Evolutionary conservation across 257 asterid genomes (phyloP), one percentile per base, ranked within the genome.

Genomic region (Nicotiana tomentosiformis): DNA sequence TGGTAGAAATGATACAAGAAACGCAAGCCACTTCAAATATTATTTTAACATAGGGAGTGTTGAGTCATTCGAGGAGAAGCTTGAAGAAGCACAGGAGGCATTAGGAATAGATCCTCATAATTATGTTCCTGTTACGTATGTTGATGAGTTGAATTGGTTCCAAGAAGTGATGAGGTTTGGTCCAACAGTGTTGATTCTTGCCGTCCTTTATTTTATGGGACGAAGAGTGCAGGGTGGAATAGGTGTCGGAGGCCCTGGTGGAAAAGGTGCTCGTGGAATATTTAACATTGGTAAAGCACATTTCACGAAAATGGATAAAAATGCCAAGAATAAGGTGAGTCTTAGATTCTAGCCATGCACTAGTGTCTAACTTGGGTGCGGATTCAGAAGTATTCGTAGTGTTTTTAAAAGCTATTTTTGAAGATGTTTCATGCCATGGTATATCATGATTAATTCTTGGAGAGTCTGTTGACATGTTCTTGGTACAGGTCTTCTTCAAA

Each of bases 11-110:
- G 82, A 87, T 39, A 87, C 68, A 84, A 65, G 66, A 78, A 88
- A 68, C 17, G 20, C 11, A 20, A 84, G 91, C 82, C 84, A 17
- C 8, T 84, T 86, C 81, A 89, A 86, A 77, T 93, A 84, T 72
- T 89, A 77, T 85, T 83, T 95, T 77, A 89, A 80, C 60, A 89
- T 95, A 80, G 98, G 93, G 83, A 94, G 95, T 86, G 90, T 91
- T 72, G 94, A 91, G 80, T 86, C 91, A 5, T 95, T 95, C 61
- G 98, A 92, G 86, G 93, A 90, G 86, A 94, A 93, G 96, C 90
- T 95, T 86, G 97, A 89, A 77, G 93, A 93, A 83, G 95, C 97
- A 66, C 98, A 95, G 84, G 87, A 91, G 86, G 92, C 89, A 86
- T 81, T 96, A 77, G 91, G 97, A 85, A 88, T 93, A 29, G 93